Conservation (phyloP, 441 rosid species). For the Metrosideros polymorpha region DNA sequence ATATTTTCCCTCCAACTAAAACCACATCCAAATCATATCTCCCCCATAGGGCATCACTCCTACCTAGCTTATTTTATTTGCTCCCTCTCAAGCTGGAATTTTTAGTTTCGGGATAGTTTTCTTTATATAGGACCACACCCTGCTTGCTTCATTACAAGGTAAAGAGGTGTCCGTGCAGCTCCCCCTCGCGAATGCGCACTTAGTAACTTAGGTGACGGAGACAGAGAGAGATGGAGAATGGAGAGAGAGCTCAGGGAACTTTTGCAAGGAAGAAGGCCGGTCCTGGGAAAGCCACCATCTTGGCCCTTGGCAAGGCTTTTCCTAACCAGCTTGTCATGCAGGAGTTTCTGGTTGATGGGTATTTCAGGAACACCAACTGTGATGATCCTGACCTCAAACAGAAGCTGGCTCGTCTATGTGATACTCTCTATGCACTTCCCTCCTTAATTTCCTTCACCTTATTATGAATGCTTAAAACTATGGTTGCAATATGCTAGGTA, state of each 20-base stretch:
- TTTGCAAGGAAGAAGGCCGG: constrained; percentile 21
- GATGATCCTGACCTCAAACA: constrained; percentile 83
- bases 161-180: background rate
- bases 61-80: background rate
- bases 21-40: background rate
- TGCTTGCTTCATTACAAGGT: background rate
- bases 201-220: background rate
- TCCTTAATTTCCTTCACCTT: background rate
- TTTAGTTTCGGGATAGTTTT: background rate
- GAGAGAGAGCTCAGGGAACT: constrained; percentile 19
- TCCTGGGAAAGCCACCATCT: constrained; percentile 70
- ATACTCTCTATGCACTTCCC: background rate
- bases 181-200: background rate
- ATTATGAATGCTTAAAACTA: background rate
- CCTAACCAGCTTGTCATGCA: constrained; percentile 99
- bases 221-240: constrained; percentile 27
- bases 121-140: background rate
- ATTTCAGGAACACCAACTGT: constrained; percentile 84
- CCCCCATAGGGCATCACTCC: background rate
- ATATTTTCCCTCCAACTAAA: constrained; percentile 1
- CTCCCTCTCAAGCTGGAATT: background rate
- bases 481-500: background rate
- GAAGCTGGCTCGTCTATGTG: constrained; percentile 86
- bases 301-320: constrained; percentile 89
- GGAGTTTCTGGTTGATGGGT: constrained; percentile 85